Evolutionary conservation across 768 basidiomycete genomes (phyloP), one percentile per base, ranked within the genome.

Genomic region (Trametes meyenii): DNA sequence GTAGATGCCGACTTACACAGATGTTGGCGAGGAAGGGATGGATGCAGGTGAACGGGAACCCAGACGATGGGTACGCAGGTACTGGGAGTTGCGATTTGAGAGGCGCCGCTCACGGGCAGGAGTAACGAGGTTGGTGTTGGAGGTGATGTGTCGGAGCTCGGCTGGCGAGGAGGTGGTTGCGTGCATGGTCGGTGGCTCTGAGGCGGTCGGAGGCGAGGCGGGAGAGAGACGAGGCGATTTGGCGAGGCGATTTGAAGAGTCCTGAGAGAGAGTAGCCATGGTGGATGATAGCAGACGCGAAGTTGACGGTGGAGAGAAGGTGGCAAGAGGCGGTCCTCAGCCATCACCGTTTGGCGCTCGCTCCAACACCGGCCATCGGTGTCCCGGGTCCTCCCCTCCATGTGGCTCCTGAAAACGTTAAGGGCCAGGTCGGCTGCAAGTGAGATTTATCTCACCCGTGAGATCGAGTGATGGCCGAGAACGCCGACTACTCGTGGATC

Each of bases 11-110:
- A 75, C 87, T 61, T 79, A 89, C 87, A 90, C 84, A 36, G 89
- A 90, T 19, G 89, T 89, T 3, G 90, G 90, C 1, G 87, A 89
- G 16, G 88, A 90, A 0, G 89, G 89, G 60, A 91, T 91, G 13
- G 88, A 89, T n/a, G 77, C 79, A 1, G 89, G 88, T 0, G 89
- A 89, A 23, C 81, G 80, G 11, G 86, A 87, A 42, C 85, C 88
- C 24, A 86, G 68, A 44, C 82, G 77, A 52, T 69, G 71, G 2
- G 76, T 75, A 43, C 79, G 79, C 17, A 83, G 72, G 60, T 81
- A 81, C 64, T 85, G 83, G 0, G 85, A 84, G 21, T 73, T 60
- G 35, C 82, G 75, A 17, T 77, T 74, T 1, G 79, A 79, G 1
- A 79, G 73, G 33, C 74, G 74, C 57, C 76, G 74, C 51, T 74